These are phyloP conservation scores for Ceratocystis diversiconidia DNA, from an alignment of 2,329 filamentous ascomycete genomes.

Conservation along the genomic window DNA sequence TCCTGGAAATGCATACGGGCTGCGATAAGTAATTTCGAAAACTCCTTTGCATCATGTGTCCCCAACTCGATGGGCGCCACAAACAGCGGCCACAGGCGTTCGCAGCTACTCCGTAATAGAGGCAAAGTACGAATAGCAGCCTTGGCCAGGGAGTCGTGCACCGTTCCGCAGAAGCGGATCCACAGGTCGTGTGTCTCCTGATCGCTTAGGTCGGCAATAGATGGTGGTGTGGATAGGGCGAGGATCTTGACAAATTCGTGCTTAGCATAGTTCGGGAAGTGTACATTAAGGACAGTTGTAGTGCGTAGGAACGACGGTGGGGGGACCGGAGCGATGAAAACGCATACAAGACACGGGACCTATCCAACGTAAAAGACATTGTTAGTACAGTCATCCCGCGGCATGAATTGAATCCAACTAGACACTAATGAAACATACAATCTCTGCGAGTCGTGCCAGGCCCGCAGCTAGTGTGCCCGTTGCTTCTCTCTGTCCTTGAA, in stretches of 20 bases:
- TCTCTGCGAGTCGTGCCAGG: conserved; percentile 66
- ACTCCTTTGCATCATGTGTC: conserved; percentile 64
- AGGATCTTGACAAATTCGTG: conserved; percentile 67
- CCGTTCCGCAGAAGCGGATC: conserved; percentile 65
- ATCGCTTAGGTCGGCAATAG: conserved; percentile 36
- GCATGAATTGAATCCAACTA: neutral
- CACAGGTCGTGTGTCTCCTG: conserved; percentile 54
- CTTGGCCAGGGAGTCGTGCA: conserved; percentile 76
- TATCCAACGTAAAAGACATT: conserved; percentile 26
- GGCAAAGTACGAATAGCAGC: conserved; percentile 68
- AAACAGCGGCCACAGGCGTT: conserved; percentile 73
- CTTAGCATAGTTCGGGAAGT: conserved; percentile 75
- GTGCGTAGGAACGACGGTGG: conserved; percentile 55
- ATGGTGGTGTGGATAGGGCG: conserved; percentile 33
- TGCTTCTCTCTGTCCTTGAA: conserved; percentile 72
- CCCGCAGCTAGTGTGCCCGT: conserved; percentile 66
- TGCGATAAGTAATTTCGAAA: conserved; percentile 65
- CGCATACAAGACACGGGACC: conserved; percentile 63
- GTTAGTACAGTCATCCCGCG: conserved; percentile 18
- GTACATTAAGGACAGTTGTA: conserved; percentile 57
- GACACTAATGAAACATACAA: conserved; percentile 36
- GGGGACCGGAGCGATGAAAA: conserved; percentile 64
- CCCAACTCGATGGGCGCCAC: conserved; percentile 61
- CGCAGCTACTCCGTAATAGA: conserved; percentile 54
- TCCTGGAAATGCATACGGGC: conserved; percentile 57